Evolutionary conservation across 129 eudicot genomes (phyloP), one percentile per base, ranked within the genome.

Genomic region (Centrapalus pauciflorus): DNA sequence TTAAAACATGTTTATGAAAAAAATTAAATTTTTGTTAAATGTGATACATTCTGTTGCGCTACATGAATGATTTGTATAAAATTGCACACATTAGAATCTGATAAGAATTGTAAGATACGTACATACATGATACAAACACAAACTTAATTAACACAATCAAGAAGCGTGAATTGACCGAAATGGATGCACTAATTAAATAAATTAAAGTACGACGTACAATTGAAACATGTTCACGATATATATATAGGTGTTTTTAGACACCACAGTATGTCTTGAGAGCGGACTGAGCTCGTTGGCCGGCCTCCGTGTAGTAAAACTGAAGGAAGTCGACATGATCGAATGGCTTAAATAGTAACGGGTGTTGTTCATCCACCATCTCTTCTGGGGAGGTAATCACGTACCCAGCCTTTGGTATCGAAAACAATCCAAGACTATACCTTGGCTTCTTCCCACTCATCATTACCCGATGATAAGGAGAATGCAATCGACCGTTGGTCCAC

Each of bases 401-500:
- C 10, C 85, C 85, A 0, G 41, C 81, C 52, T 76, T 80, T 11
- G 85, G 85, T 24, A 82, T 70, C n/a, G 81, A 72, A 52, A 85
- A 85, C 26, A 77, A 21, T 38, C 83, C 88, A 5, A 82, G 50
- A 1, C 83, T 79, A 64, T 82, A 85, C 73, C 86, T 82, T 2
- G 83, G 50, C 30, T 79, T 73, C 7, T 12, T 46, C 55, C 93
- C 85, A 3, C 57, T 71, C 77, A 80, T 80, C 58, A 82, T 66
- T 25, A 85, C 93, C 10, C 72, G 74, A 48, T 85, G 93, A 19
- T 79, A 63, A 19, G 88, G 83, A 0, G 85, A 54, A 64, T 79
- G 78, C 68, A 82, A 14, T 54, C 88, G 67, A 9, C 93, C 88
- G 28, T 85, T 85, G 35, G 85, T 76, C 93, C 87, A 85, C 55